phyloP scores from a whole-genome alignment of 352 stramenopile genomes.

The Pythium insidiosum region DNA sequence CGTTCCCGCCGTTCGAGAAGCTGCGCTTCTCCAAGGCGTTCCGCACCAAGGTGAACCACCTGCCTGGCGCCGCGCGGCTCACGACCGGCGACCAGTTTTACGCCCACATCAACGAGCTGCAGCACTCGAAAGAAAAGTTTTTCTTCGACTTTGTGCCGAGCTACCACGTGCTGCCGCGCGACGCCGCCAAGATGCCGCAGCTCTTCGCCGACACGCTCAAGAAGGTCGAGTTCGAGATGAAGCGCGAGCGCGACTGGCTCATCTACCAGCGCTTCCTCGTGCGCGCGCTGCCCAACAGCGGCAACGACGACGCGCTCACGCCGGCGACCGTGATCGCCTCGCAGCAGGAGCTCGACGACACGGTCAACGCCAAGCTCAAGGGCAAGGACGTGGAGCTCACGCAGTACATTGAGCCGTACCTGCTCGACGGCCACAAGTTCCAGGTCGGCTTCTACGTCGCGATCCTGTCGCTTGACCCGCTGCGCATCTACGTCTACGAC shows the following conservation, averaged over 20 bases:
- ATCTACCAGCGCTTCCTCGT: conserved; percentile 64
- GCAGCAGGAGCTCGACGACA: conserved; percentile 34
- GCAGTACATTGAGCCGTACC: conserved; percentile 76
- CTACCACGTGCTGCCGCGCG: conserved; percentile 54
- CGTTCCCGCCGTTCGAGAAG: conserved; percentile 20
- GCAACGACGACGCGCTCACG: conserved; percentile 21
- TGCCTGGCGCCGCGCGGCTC: conserved; percentile 48
- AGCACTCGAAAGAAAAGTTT: conserved; percentile 49
- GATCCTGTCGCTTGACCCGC: conserved; percentile 74
- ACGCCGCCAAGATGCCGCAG: conserved; percentile 30
- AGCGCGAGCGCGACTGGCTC: conserved; percentile 32
- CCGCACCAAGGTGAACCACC: conserved; percentile 52
- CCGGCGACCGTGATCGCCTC: conserved; percentile 28
- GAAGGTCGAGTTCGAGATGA: conserved; percentile 43
- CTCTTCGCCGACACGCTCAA: conserved; percentile 39
- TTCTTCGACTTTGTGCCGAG: conserved; percentile 60
- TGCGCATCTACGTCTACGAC: conserved; percentile 80
- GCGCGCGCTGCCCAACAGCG: conserved; percentile 24
- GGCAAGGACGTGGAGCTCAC: conserved; percentile 52
- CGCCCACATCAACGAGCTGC: conserved; percentile 30
- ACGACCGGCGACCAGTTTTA: conserved; percentile 32
- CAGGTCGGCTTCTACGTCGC: conserved; percentile 83
- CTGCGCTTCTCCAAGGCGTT: conserved; percentile 37
- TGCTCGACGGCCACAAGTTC: conserved; percentile 86
- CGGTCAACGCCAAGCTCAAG: conserved; percentile 33